phyloP scores from a whole-genome alignment of 2,329 filamentous ascomycete genomes.

The Podosphaera fusca region DNA sequence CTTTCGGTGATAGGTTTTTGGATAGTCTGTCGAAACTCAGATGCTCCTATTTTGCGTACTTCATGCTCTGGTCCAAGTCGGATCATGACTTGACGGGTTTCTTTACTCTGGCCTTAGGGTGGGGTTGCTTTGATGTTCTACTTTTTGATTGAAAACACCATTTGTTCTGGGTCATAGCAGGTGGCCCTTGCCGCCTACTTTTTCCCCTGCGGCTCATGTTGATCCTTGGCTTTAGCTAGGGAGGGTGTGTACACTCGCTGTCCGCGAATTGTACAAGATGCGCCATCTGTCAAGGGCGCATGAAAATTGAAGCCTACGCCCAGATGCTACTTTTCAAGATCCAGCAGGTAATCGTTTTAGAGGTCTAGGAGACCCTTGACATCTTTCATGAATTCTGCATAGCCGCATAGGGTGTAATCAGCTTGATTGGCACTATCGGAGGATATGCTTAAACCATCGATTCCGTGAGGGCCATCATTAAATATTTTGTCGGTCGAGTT shows the following conservation, averaged over 20 bases:
- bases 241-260: neutral
- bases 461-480: too few relatives aligned
- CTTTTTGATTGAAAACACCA: neutral
- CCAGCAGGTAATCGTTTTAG: neutral
- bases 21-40: neutral
- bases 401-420: too few relatives aligned
- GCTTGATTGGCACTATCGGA: too few relatives aligned
- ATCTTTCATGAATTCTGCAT: neutral
- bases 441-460: too few relatives aligned
- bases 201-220: neutral
- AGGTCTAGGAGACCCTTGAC: neutral
- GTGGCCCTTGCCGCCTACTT: neutral
- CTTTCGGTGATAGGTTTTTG: neutral
- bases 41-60: neutral
- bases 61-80: neutral
- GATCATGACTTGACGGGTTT: neutral
- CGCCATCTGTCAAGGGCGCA: neutral
- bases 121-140: neutral
- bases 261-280: neutral
- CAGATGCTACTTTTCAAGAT: neutral
- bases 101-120: neutral
- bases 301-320: neutral
- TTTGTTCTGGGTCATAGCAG: neutral
- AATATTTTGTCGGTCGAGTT: too few relatives aligned
- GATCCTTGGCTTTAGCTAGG: neutral